phyloP scores from a whole-genome alignment of 805 yeast genomes.

The Lipomyces lipofer region DNA sequence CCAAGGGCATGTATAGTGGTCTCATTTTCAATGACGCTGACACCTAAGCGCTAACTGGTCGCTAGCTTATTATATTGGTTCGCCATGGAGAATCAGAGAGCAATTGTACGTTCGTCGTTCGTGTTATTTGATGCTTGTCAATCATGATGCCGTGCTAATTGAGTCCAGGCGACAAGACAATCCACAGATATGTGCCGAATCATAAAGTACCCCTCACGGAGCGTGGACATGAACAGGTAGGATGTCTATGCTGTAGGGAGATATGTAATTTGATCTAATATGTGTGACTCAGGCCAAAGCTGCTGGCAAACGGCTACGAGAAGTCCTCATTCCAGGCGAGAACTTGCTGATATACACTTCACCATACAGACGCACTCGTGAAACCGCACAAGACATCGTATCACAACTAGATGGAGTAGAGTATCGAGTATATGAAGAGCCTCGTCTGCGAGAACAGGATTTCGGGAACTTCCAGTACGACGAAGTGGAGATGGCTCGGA shows the following conservation, averaged over 20 bases:
- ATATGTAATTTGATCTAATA: too few relatives aligned
- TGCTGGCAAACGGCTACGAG: conserved; percentile 41
- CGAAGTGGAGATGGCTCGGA: conserved; percentile 68
- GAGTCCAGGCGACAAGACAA: conserved; percentile 61
- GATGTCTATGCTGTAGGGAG: too few relatives aligned
- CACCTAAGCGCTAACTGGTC: neutral
- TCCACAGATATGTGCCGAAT: conserved; percentile 75
- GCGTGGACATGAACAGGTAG: conserved; percentile 57
- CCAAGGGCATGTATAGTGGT: conserved; percentile 18
- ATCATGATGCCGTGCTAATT: neutral
- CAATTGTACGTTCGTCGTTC: conserved; percentile 47
- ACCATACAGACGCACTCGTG: conserved; percentile 81
- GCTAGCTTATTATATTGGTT: conserved; percentile 67
- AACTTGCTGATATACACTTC: conserved; percentile 78
- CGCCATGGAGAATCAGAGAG: conserved; percentile 95
- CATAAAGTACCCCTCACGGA: conserved; percentile 75
- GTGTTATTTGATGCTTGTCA: neutral
- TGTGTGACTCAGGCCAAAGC: too few relatives aligned
- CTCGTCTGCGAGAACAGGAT: conserved; percentile 90
- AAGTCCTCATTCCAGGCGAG: conserved; percentile 50
- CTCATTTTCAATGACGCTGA: neutral
- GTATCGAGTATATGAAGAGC: conserved; percentile 75
- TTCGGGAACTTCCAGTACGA: conserved; percentile 89
- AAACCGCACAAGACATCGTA: conserved; percentile 73
- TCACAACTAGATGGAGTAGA: conserved; percentile 52